Evolutionary conservation across 306 rosid genomes (phyloP).

Genomic region (Cicer bijugum): DNA sequence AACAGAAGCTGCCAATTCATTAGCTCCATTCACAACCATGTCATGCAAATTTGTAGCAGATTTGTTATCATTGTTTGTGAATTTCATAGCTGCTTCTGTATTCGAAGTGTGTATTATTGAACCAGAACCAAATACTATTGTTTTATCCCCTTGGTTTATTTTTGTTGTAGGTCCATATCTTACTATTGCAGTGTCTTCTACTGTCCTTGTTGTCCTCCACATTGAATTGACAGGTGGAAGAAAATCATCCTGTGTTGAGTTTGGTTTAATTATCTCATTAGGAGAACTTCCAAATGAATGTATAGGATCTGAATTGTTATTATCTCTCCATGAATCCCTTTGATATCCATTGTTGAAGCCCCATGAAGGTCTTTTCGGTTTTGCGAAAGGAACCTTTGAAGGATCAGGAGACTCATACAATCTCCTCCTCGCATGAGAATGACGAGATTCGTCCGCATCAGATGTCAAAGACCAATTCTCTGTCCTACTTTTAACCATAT

Average conservation of each 20-base stretch:
- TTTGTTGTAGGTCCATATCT: conserved; percentile 6
- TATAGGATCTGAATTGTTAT: conserved; percentile 49
- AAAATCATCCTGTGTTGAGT: conserved; percentile 16
- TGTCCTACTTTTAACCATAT: conserved; percentile 39
- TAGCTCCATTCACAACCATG: conserved; percentile 39
- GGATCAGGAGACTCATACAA: conserved; percentile 53
- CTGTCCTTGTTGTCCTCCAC: conserved; percentile 44
- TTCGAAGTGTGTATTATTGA: conserved; percentile 3
- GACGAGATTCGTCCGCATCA: conserved; percentile 47
- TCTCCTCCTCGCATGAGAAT: conserved; percentile 45
- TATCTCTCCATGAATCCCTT: conserved; percentile 54
- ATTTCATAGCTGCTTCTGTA: conserved; percentile 34
- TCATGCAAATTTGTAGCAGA: conserved; percentile 38
- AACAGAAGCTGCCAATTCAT: conserved; percentile 14
- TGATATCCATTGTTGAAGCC: conserved; percentile 54
- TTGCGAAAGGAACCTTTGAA: conserved; percentile 52
- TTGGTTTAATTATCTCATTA: conserved; percentile 27
- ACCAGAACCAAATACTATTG: conserved; percentile 21
- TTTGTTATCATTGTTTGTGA: conserved; percentile 41
- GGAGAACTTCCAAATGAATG: conserved; percentile 46
- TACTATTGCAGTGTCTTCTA: conserved; percentile 25
- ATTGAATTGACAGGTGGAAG: conserved; percentile 36
- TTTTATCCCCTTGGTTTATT: conserved; percentile 36
- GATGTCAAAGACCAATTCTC: conserved; percentile 40
- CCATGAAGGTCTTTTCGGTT: conserved; percentile 62